These are phyloP conservation scores for Pythium coloratum DNA, from an alignment of 352 stramenopile species.

Conservation along the genomic window DNA sequence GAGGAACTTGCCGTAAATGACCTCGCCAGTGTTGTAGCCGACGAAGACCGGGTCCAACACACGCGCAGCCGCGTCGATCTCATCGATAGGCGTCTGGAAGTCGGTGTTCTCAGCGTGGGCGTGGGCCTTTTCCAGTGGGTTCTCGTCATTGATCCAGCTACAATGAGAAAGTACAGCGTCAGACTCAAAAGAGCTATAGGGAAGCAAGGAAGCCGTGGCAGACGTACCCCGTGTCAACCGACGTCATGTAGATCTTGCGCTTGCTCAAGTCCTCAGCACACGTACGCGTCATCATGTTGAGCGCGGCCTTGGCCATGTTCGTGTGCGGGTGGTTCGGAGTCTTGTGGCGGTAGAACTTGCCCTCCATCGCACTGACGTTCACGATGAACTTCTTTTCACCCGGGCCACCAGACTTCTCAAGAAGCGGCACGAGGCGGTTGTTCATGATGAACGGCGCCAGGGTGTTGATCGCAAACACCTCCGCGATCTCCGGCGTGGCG, in stretches of 20 bases:
- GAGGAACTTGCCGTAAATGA: conserved; percentile 81
- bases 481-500: conserved; percentile 81
- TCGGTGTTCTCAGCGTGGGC: conserved; percentile 90
- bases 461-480: conserved; percentile 94
- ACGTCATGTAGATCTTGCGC: conserved; percentile 96
- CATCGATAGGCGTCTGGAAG: conserved; percentile 98
- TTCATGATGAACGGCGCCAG: conserved; percentile 97
- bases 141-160: conserved; percentile 98
- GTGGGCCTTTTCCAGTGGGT: conserved; percentile 93
- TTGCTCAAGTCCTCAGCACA: conserved; percentile 94
- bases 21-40: conserved; percentile 71
- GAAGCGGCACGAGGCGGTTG: conserved; percentile 89
- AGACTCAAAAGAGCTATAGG: neutral
- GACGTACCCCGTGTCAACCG: conserved; percentile 94
- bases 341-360: conserved; percentile 98
- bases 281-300: conserved; percentile 99
- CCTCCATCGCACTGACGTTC: conserved; percentile 98
- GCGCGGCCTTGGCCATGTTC: conserved; percentile 97
- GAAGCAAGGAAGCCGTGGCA: conserved; percentile 1
- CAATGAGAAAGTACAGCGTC: conserved; percentile 10
- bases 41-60: conserved; percentile 96
- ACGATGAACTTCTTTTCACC: conserved; percentile 92
- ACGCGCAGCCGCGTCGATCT: conserved; percentile 94
- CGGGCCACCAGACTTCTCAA: conserved; percentile 54
- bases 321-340: conserved; percentile 97